Percentiles rank a stretch among this genome's conserved stretches.
Conservation (phyloP, 2,329 filamentous ascomycete genomes). For the Nothophaeocryptopus gaeumannii region DNA sequence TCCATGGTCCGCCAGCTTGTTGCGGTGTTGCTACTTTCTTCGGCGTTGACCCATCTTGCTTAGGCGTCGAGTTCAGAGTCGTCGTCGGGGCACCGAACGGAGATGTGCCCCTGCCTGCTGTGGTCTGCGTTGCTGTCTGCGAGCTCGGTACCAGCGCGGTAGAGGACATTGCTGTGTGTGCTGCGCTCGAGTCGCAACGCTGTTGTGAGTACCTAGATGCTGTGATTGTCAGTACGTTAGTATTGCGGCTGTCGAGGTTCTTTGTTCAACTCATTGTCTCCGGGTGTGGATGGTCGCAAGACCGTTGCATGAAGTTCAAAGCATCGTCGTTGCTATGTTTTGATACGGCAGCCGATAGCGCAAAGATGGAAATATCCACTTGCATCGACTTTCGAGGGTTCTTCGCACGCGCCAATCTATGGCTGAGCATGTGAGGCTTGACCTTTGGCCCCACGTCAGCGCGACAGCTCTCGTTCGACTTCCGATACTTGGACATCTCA, state of each 20-base stretch:
- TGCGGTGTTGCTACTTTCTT: conserved; percentile 48
- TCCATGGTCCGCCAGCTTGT: conserved; percentile 60
- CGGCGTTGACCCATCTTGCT: conserved; percentile 7
- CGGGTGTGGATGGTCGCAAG: too few species aligned
- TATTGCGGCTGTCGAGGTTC: not conserved
- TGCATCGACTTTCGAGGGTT: too few species aligned
- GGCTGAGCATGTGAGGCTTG: too few species aligned
- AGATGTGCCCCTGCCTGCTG: conserved; percentile 11
- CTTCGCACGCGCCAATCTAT: too few species aligned
- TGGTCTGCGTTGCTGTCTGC: conserved; percentile 15
- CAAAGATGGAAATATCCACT: too few species aligned
- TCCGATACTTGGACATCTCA: too few species aligned
- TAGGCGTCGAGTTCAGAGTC: conserved; percentile 16
- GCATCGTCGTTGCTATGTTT: too few species aligned
- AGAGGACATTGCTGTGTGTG: conserved; percentile 6
- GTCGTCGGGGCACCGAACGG: conserved; percentile 4
- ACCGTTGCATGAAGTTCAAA: too few species aligned
- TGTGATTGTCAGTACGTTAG: not conserved
- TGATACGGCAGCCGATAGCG: too few species aligned
- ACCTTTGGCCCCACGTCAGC: too few species aligned
- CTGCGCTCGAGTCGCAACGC: not conserved
- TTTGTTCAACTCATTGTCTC: too few species aligned
- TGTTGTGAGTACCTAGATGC: conserved; percentile 21
- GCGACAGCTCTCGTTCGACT: too few species aligned
- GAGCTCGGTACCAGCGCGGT: conserved; percentile 6